These are phyloP conservation scores for Fusarium mangiferae DNA, from an alignment of 2,329 filamentous ascomycete species.

Conservation along the genomic window DNA sequence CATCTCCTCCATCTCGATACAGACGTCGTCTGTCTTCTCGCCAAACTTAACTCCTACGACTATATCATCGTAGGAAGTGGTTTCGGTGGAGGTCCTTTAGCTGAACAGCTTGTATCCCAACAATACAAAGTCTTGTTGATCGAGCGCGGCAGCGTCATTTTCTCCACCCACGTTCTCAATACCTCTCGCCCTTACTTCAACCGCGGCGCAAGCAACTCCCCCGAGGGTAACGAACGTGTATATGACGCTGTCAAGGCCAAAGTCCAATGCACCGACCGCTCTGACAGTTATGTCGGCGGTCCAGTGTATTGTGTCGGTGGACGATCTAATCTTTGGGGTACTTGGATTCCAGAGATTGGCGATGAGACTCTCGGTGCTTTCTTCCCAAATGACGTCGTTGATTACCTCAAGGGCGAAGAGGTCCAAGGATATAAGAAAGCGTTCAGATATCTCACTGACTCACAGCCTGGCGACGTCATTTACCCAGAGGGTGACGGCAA, in stretches of 20 bases:
- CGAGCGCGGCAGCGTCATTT: constrained; percentile 29
- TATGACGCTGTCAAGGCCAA: constrained; percentile 36
- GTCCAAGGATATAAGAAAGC: neutral
- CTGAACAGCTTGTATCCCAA: constrained; percentile 15
- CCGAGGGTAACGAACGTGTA: constrained; percentile 30
- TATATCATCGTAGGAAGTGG: constrained; percentile 34
- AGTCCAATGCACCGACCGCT: constrained; percentile 20
- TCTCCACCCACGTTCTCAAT: constrained; percentile 34
- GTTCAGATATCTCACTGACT: constrained; percentile 17
- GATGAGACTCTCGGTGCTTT: neutral
- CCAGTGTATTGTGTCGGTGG: constrained; percentile 32
- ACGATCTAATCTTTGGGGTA: constrained; percentile 30
- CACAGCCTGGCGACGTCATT: neutral
- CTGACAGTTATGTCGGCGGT: constrained; percentile 30
- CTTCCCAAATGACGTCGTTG: neutral
- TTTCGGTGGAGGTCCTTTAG: constrained; percentile 26
- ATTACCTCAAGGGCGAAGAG: neutral
- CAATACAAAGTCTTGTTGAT: constrained; percentile 31
- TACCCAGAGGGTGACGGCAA: constrained; percentile 13
- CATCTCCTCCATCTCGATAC: constrained; percentile 29
- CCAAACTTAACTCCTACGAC: constrained; percentile 31
- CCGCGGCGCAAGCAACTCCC: constrained; percentile 31
- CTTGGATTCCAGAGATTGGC: constrained; percentile 27
- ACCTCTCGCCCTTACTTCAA: constrained; percentile 31
- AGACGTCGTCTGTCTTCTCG: constrained; percentile 25